A percentile compares a stretch with the other conserved stretches of the same genome.
Conservation (phyloP, 805 yeast genomes). For the Wickerhamomyces bovis region DNA sequence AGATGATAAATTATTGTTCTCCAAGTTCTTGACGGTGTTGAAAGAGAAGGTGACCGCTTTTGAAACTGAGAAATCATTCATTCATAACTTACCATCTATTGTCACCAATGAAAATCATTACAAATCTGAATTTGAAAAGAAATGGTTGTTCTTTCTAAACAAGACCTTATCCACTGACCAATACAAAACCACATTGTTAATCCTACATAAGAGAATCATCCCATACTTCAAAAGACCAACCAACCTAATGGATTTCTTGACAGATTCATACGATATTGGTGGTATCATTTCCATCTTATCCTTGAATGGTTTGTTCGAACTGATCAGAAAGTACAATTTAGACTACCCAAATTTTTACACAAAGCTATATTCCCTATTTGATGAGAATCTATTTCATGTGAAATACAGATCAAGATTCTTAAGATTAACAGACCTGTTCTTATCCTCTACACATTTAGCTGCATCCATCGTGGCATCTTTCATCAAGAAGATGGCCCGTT, state of each 20-base stretch:
- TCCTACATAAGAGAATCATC: constrained; percentile 78
- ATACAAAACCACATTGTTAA: constrained; percentile 59
- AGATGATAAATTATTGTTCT: constrained; percentile 17
- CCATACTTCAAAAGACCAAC: constrained; percentile 79
- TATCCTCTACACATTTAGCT: constrained; percentile 83
- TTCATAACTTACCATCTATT: constrained; percentile 41
- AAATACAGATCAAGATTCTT: constrained; percentile 82
- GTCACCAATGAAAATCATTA: constrained; percentile 39
- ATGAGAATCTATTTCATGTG: constrained; percentile 68
- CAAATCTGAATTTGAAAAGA: constrained; percentile 61
- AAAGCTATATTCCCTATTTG: constrained; percentile 76
- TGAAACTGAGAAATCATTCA: constrained; percentile 31
- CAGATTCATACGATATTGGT: constrained; percentile 69
- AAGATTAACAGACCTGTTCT: constrained; percentile 78
- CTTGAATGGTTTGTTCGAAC: constrained; percentile 78
- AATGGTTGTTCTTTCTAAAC: constrained; percentile 54
- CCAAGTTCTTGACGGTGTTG: constrained; percentile 34
- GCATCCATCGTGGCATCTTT: constrained; percentile 82
- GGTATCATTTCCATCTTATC: constrained; percentile 70
- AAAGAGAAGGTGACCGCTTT: constrained; percentile 29
- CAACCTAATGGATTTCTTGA: constrained; percentile 84
- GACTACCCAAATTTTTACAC: constrained; percentile 89
- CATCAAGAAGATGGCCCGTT: constrained; percentile 72
- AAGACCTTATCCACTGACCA: constrained; percentile 43
- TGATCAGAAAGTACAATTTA: constrained; percentile 74